A percentile compares a stretch with the other conserved stretches of the same genome.
Evolutionary conservation across 371 early-diverging fungal genomes (phyloP).

Genomic region (Mortierella sp.): DNA sequence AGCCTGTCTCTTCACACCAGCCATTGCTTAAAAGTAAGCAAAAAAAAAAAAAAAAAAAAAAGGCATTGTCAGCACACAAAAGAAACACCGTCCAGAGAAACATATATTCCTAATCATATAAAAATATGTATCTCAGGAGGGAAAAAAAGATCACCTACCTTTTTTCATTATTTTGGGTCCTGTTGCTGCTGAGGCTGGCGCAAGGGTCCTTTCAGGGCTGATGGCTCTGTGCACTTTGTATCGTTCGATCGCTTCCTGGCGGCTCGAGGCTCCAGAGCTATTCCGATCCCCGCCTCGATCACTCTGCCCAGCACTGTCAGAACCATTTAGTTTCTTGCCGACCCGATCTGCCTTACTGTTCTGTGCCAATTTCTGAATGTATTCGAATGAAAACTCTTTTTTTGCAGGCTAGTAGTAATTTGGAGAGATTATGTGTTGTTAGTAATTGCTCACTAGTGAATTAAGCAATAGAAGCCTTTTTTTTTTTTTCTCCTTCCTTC

Average conservation of each 20-base stretch:
- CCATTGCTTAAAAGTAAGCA: constrained; percentile 16
- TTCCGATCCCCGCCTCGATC: constrained; percentile 2
- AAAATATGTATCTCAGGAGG: neutral
- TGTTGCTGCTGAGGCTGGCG: constrained; percentile 18
- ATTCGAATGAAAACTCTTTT: constrained; percentile 36
- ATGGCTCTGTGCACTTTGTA: constrained; percentile 38
- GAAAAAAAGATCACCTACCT: constrained; percentile 17
- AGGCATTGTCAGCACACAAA: neutral
- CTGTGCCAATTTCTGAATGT: constrained; percentile 33
- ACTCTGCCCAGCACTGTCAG: constrained; percentile 11
- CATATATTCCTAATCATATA: neutral
- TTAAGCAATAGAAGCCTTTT: neutral
- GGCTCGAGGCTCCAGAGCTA: constrained; percentile 12
- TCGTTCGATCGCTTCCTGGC: constrained; percentile 35
- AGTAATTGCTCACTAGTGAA: neutral
- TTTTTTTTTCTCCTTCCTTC: neutral
- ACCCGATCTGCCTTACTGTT: constrained; percentile 11
- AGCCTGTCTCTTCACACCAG: constrained; percentile 15
- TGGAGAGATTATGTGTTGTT: neutral
- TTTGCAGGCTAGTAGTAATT: constrained; percentile 19
- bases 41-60: neutral
- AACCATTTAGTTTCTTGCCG: constrained; percentile 11
- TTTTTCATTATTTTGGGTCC: constrained; percentile 35
- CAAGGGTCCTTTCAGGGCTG: constrained; percentile 40
- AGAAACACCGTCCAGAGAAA: neutral